These are phyloP conservation scores for Amanita rubescens DNA, from an alignment of 768 basidiomycete genomes.

Conservation along the genomic window DNA sequence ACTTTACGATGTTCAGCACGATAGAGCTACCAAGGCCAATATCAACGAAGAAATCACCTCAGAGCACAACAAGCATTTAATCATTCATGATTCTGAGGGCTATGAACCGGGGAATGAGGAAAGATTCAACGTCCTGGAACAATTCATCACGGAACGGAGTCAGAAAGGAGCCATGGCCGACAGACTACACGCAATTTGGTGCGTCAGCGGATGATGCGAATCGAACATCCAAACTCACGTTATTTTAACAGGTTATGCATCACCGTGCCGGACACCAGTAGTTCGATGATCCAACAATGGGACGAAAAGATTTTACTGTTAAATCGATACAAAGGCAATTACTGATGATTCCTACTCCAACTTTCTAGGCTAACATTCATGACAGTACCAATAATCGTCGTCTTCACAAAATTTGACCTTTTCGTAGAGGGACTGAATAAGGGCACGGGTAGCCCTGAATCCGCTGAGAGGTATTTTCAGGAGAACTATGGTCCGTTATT, in stretches of 20 bases:
- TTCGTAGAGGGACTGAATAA: slow-evolving; percentile 8
- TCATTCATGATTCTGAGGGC: slow-evolving; percentile 24
- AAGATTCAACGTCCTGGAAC: slow-evolving; percentile 9
- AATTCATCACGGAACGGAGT: slow-evolving; percentile 7
- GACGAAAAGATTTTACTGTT: background rate
- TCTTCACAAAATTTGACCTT: slow-evolving; percentile 26
- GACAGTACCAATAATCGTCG: slow-evolving; percentile 20
- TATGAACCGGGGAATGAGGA: slow-evolving; percentile 13
- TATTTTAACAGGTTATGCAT: background rate
- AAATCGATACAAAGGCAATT: background rate
- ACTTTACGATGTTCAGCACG: too few species aligned
- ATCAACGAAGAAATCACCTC: slow-evolving; percentile 18
- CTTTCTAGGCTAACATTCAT: background rate
- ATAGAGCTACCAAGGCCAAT: too few species aligned
- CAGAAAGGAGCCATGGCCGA: background rate
- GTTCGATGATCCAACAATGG: background rate
- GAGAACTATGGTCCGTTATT: background rate
- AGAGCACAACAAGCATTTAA: slow-evolving; percentile 16
- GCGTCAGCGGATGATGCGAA: too few species aligned
- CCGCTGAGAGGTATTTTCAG: background rate
- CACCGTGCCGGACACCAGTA: background rate
- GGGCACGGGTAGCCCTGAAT: too few species aligned
- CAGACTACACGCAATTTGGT: background rate
- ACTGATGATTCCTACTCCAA: background rate
- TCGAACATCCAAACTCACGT: background rate